These are phyloP conservation scores for Fraxinus xanthoxyloides DNA, from an alignment of 305 asterid genomes.

Conservation along the genomic window DNA sequence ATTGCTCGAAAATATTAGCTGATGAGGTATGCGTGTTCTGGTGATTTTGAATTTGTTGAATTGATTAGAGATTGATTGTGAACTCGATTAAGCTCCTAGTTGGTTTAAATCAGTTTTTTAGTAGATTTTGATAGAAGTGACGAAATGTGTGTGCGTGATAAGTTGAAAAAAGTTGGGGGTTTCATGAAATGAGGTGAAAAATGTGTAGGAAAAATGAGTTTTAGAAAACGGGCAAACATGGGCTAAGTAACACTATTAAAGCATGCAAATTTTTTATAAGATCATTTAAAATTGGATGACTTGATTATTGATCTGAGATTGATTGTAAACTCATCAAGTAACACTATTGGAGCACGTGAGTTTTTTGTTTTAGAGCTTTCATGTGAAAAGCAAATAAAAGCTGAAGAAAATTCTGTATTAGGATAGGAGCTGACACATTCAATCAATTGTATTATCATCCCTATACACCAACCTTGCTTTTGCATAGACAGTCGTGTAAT, in stretches of 20 bases:
- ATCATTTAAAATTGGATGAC: not conserved
- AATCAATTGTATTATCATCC: not conserved
- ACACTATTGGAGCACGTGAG: not conserved
- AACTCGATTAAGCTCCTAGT: not conserved
- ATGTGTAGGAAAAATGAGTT: not conserved
- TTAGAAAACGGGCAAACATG: not conserved
- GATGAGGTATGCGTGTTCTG: slow-evolving; percentile 65
- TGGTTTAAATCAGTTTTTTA: not conserved
- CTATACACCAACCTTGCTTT: not conserved
- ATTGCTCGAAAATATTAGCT: slow-evolving; percentile 86
- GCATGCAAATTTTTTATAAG: not conserved
- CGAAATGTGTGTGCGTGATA: not conserved
- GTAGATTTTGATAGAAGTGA: not conserved
- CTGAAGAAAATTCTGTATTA: not conserved
- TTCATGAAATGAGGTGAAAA: not conserved
- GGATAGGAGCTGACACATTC: not conserved
- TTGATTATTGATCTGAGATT: not conserved
- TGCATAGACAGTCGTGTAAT: not conserved
- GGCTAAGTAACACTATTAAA: not conserved
- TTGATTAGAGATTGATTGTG: not conserved
- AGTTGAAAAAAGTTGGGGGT: too few species aligned
- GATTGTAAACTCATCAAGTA: not conserved
- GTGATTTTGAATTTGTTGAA: slow-evolving; percentile 11
- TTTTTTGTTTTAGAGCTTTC: not conserved
- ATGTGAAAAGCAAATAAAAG: not conserved